Evolutionary conservation across 2,329 filamentous ascomycete species (phyloP).

Genomic region (Coleophoma cylindrospora): DNA sequence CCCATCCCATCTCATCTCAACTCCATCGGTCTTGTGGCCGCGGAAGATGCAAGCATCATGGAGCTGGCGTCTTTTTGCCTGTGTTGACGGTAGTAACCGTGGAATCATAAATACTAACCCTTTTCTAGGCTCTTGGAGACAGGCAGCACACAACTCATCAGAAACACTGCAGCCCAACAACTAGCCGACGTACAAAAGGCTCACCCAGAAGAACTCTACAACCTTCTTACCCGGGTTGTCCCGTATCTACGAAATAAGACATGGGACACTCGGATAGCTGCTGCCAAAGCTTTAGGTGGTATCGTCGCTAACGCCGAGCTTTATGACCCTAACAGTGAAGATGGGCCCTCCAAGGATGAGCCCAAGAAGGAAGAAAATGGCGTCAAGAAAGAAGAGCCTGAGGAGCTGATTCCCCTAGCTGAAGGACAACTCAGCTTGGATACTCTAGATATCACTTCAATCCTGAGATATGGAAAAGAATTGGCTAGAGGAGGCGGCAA

Average conservation of each 20-base stretch:
- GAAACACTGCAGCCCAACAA: conserved; percentile 95
- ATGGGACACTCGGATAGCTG: conserved; percentile 93
- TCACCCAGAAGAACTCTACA: conserved; percentile 96
- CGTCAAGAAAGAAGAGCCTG: conserved; percentile 58
- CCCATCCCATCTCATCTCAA: background rate
- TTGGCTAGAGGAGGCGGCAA: conserved; percentile 77
- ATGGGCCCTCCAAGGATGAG: conserved; percentile 47
- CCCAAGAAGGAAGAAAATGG: conserved; percentile 32
- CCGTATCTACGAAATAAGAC: conserved; percentile 92
- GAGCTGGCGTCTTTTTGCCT: too few species aligned
- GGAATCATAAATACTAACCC: conserved; percentile 7
- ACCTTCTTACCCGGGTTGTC: conserved; percentile 87
- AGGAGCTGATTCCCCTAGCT: conserved; percentile 35
- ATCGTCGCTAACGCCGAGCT: conserved; percentile 84
- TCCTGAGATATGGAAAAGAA: conserved; percentile 79
- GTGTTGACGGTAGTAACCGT: too few species aligned
- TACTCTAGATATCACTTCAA: conserved; percentile 69
- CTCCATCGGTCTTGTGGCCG: background rate
- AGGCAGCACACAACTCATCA: conserved; percentile 90
- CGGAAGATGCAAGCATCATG: conserved; percentile 3
- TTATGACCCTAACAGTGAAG: conserved; percentile 83
- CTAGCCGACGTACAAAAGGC: conserved; percentile 97
- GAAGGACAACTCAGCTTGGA: conserved; percentile 65
- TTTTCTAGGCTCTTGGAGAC: conserved; percentile 80
- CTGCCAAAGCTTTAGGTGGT: conserved; percentile 89